Evolutionary conservation across 192 early-diverging fungal genomes (phyloP).

Genomic region (Mortierella alpina): DNA sequence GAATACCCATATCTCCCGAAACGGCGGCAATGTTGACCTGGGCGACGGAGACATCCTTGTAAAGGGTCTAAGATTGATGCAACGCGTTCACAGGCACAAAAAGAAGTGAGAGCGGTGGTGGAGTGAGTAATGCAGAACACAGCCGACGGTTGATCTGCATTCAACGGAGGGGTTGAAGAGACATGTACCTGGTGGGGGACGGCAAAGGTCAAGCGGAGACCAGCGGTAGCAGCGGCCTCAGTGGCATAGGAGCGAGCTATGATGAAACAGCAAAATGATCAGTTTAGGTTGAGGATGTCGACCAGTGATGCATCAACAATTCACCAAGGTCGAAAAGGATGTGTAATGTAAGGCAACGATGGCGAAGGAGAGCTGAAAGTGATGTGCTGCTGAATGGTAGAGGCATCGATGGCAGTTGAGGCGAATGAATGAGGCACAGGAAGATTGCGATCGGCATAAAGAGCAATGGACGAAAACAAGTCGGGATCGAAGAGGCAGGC

Average conservation of each 20-base stretch:
- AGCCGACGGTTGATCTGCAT: neutral
- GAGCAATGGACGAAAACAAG: neutral
- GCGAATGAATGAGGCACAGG: too few species aligned
- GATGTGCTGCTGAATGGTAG: too few species aligned
- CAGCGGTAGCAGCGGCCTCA: constrained; percentile 71
- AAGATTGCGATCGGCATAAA: neutral
- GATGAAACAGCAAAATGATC: neutral
- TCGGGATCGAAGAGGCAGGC: neutral
- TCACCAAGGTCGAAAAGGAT: too few species aligned
- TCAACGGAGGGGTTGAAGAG: neutral
- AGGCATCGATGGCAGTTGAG: too few species aligned
- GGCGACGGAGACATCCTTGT: constrained; percentile 78
- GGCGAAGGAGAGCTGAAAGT: too few species aligned
- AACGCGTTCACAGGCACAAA: constrained; percentile 6
- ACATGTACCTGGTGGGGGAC: constrained; percentile 86
- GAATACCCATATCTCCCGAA: constrained; percentile 97
- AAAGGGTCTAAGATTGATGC: constrained; percentile 64
- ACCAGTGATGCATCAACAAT: too few species aligned
- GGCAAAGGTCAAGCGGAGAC: constrained; percentile 87
- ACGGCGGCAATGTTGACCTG: constrained; percentile 95
- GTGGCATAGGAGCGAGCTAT: constrained; percentile 84
- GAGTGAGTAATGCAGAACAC: neutral
- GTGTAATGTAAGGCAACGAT: too few species aligned
- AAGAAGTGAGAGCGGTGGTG: neutral
- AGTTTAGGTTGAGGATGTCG: too few species aligned